Base-by-base conservation (phyloP, 495 filamentous ascomycete species). In the Neurospora sp. region DNA sequence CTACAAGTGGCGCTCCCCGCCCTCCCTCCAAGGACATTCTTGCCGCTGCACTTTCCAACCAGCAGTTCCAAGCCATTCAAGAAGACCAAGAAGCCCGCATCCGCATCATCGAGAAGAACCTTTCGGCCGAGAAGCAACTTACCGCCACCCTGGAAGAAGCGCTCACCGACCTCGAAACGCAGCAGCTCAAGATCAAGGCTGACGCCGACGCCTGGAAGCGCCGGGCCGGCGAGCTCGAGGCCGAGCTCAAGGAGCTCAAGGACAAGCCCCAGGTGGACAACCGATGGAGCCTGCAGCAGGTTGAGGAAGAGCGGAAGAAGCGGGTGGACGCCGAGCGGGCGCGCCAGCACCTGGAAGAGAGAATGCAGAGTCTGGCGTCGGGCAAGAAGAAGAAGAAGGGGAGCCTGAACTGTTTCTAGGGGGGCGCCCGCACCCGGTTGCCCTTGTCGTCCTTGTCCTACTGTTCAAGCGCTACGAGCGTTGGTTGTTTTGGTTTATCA, bases 311-410 rank as follows among this genome's bases (percentile, higher is more conserved):
- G 85, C 86, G 94, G 41, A 92, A 90, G 80, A 94, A 94, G 78
- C 87, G 96, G 23, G 85, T 89, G 69, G 92, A 97, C 76, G 94
- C 96, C 37, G 96, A 99, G 83, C 88, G 90, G 77, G 96, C 96
- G 44, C 85, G 92, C 71, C 92, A 90, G 73, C 91, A 96, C 78
- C 87, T 98, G 5, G 96, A 99, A 82, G 93, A 96, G 84, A 87
- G 94, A 14, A 98, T 99, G 95, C 91, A 92, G 73, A 91, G 89
- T n/a, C 90, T 97, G 78, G 92, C 90, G n/a, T 46, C 42, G 80
- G 94, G 94, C 84, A 97, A 94, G 86, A 97, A 97, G 90, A 93
- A 93, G 86, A 96, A 96, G 89, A 96, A 96, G 89, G 92, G 93
- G 79, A 93, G 91, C 39, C 89, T 99, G 78, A 98, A 97, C 84